These are phyloP conservation scores for Chaetothyriales sp. DNA, from an alignment of 2,329 filamentous ascomycete genomes.

Conservation along the genomic window DNA sequence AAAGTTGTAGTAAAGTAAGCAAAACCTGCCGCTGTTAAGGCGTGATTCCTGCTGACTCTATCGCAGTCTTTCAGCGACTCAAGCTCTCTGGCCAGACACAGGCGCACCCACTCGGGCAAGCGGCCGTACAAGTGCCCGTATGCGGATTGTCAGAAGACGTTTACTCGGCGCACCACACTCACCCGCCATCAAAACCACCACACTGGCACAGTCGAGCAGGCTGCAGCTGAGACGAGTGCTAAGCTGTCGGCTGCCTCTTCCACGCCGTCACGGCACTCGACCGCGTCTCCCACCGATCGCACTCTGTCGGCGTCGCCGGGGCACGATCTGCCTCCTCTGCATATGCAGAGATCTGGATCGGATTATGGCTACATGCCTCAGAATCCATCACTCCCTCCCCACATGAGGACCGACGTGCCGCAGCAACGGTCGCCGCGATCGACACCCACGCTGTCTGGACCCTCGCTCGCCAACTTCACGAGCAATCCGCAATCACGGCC, in stretches of 20 bases:
- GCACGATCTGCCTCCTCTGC: constrained; percentile 57
- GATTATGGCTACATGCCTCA: constrained; percentile 62
- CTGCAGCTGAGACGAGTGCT: constrained; percentile 74
- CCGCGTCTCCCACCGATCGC: constrained; percentile 70
- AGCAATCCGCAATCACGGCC: constrained; percentile 37
- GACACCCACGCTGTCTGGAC: constrained; percentile 49
- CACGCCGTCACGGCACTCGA: constrained; percentile 38
- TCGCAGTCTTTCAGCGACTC: constrained; percentile 85
- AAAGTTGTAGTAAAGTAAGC: constrained; percentile 83
- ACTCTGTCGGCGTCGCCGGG: constrained; percentile 67
- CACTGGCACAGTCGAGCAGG: constrained; percentile 87
- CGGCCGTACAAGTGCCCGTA: constrained; percentile 96
- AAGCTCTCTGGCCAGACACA: constrained; percentile 82
- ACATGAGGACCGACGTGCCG: constrained; percentile 63
- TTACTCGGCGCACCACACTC: constrained; percentile 85
- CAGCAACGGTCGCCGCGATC: constrained; percentile 52
- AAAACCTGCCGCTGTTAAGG: constrained; percentile 2
- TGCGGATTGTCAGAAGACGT: constrained; percentile 95
- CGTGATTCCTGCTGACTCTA: constrained; percentile 13
- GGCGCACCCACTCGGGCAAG: constrained; percentile 89
- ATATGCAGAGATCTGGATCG: constrained; percentile 52
- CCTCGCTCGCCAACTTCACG: constrained; percentile 49
- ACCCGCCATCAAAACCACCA: constrained; percentile 95
- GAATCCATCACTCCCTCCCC: constrained; percentile 65
- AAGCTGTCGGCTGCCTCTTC: constrained; percentile 52